Evolutionary conservation across 202 grass and related monocot species (phyloP).

Genomic region (Carex arenaria): DNA sequence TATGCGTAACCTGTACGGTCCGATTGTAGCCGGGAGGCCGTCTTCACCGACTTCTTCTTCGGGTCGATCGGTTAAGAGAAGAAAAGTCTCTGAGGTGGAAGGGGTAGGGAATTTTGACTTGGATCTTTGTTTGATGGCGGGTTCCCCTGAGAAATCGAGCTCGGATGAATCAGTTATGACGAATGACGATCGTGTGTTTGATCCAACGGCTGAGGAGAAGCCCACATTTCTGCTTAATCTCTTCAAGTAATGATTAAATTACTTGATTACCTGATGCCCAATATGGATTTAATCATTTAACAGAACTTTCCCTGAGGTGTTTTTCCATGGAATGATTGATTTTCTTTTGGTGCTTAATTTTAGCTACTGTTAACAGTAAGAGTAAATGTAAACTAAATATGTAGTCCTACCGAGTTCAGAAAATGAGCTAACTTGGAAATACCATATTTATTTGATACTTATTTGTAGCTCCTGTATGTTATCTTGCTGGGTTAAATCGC

Average conservation of each 20-base stretch:
- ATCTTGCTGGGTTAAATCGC: too few relatives aligned
- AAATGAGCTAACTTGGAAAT: background rate
- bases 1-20: constrained; percentile 41
- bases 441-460: background rate
- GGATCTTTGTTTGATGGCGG: constrained; percentile 58
- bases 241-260: background rate
- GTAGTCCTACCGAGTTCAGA: background rate
- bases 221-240: background rate
- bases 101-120: constrained; percentile 44
- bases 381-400: constrained; percentile 4
- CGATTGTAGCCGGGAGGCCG: constrained; percentile 4
- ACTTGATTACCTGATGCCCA: background rate
- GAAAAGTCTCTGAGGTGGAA: background rate
- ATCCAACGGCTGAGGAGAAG: background rate
- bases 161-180: constrained; percentile 15
- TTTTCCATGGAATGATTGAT: background rate
- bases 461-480: too few relatives aligned
- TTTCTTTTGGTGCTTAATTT: background rate
- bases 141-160: constrained; percentile 27
- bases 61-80: constrained; percentile 30
- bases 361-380: background rate
- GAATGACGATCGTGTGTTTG: background rate
- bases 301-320: background rate
- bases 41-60: constrained; percentile 40
- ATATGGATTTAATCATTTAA: background rate